Evolutionary conservation across 495 filamentous ascomycete genomes (phyloP).

Genomic region (Penicillium flavigenum): DNA sequence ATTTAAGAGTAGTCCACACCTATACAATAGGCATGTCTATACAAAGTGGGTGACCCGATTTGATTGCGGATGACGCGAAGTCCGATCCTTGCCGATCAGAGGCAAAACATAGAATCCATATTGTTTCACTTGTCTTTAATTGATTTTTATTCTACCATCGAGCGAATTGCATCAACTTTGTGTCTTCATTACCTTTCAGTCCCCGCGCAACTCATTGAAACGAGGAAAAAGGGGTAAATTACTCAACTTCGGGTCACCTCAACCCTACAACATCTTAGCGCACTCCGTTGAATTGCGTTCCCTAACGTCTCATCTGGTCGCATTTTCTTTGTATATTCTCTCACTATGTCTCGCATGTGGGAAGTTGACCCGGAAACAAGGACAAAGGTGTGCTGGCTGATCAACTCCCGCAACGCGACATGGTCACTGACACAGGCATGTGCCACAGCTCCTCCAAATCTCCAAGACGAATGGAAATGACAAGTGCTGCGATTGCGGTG

Average conservation of each 20-base stretch:
- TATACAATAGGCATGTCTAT: not conserved
- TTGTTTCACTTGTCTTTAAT: constrained; percentile 10
- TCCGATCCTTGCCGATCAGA: constrained; percentile 32
- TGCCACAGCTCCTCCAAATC: constrained; percentile 72
- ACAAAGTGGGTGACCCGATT: constrained; percentile 3
- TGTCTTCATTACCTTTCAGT: not conserved
- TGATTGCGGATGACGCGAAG: constrained; percentile 24
- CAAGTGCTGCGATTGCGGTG: constrained; percentile 87
- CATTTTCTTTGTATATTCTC: constrained; percentile 13
- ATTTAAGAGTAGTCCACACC: not conserved
- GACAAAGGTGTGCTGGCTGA: constrained; percentile 64
- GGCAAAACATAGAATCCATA: constrained; percentile 16
- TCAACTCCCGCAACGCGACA: constrained; percentile 5
- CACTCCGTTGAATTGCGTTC: constrained; percentile 2
- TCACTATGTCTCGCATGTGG: constrained; percentile 72
- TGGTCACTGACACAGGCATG: constrained; percentile 15
- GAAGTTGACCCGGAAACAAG: constrained; percentile 96
- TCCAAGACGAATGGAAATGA: constrained; percentile 86
- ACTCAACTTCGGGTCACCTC: constrained; percentile 1
- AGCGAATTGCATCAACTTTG: not conserved
- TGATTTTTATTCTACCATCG: constrained; percentile 6
- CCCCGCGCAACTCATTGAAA: not conserved
- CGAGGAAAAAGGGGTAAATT: constrained; percentile 6
- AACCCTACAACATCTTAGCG: constrained; percentile 5
- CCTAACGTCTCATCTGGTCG: not conserved